A percentile compares a stretch with the other conserved stretches of the same genome.
These are phyloP conservation scores for Lophium mytilinum DNA, from an alignment of 495 filamentous ascomycete species.

Conservation along the genomic window DNA sequence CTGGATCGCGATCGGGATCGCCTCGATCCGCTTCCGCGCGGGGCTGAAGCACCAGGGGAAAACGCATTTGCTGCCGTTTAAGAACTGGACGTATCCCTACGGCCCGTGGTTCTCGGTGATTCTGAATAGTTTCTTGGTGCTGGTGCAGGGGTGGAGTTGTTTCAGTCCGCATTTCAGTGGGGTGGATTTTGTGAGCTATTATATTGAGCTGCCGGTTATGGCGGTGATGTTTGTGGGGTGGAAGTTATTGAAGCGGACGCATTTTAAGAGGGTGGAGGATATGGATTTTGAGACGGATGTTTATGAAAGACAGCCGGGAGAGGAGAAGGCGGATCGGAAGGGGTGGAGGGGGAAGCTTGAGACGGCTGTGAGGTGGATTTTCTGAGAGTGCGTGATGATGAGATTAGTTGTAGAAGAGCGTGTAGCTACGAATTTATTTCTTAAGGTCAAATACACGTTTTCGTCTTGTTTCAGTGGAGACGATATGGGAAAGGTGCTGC, in stretches of 20 bases:
- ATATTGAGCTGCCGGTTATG: conserved; percentile 46
- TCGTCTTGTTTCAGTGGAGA: no score
- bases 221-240: conserved; percentile 44
- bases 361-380: conserved; percentile 25
- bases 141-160: conserved; percentile 53
- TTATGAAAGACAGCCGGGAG: conserved; percentile 32
- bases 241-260: conserved; percentile 43
- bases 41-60: conserved; percentile 43
- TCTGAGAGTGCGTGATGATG: no score
- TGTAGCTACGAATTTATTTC: no score
- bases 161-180: conserved; percentile 45
- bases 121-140: conserved; percentile 47
- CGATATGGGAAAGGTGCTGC: no score
- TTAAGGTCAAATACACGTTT: no score
- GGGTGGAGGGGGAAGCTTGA: conserved; percentile 12
- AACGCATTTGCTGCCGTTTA: conserved; percentile 51
- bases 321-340: conserved; percentile 10
- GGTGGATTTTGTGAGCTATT: conserved; percentile 47
- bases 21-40: conserved; percentile 37
- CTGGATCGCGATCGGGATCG: conserved; percentile 30
- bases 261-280: conserved; percentile 32
- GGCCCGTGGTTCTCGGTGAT: conserved; percentile 46
- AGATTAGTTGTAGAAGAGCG: no score
- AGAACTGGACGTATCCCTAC: conserved; percentile 43
- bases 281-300: conserved; percentile 50